Base-by-base conservation (phyloP, 805 yeast species). In the Myxozyma melibiosi region DNA sequence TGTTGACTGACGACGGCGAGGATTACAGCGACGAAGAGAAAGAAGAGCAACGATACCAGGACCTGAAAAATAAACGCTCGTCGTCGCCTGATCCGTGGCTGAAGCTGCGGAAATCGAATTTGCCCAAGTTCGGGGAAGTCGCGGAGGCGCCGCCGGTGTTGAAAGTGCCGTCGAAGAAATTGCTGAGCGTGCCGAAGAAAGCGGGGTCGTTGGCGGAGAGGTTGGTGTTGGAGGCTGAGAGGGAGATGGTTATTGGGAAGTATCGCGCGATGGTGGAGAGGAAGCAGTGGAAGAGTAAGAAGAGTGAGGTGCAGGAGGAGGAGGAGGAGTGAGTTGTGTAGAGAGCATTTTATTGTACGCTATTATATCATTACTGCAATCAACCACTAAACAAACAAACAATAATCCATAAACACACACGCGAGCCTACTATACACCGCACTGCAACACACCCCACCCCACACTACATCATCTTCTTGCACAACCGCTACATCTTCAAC, bases 51-150 rank as follows among this genome's bases (percentile, higher is more conserved):
- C 39, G 57, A 27, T 58, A 58, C 30, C 54, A 43, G 25, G 63
- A 56, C 8, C 48, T 58, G 16, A 58, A 55, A 24, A 35, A 28
- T 22, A 53, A 51, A 37, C 55, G 64, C 11, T 60, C 64, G 18
- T 57, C 66, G n/a, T 74, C 75, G 9, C 78, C 77, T n/a, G 78
- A 75, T 63, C 75, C 77, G 2, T 75, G 77, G 77, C 73, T 73
- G 11, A 59, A 61, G 7, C 62, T 75, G 30, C 55, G 59, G 37
- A 53, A 66, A n/a, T 56, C 65, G 22, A 53, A 65, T 14, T 51
- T 60, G 27, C 76, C 78, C 30, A 73, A 73, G 60, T 75, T 75
- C 54, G 76, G 76, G 5, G 78, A 75, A 25, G 72, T 73, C 3
- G 78, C 73, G 0, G 76, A 73, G 40, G 66, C 73, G 14, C 78